A percentile compares a stretch with the other conserved stretches of the same genome.
phyloP scores from a whole-genome alignment of 768 basidiomycete genomes.

The Kwoniella sp. region DNA sequence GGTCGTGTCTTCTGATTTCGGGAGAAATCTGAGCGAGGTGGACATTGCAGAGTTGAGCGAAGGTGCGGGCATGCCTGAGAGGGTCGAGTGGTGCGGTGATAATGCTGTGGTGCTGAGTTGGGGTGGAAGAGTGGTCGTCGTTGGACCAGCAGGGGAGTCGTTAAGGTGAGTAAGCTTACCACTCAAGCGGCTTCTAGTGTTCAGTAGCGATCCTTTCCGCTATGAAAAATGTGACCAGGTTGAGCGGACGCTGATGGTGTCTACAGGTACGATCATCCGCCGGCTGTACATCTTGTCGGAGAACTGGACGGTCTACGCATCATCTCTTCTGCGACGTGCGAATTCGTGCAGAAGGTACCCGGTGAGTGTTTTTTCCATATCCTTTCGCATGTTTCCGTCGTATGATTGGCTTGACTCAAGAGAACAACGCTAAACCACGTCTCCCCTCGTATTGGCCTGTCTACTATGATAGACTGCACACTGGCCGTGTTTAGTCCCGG shows the following conservation, averaged over 20 bases:
- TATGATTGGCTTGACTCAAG: not conserved
- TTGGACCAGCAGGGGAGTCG: conserved; percentile 89
- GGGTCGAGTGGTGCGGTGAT: conserved; percentile 94
- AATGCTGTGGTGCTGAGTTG: conserved; percentile 89
- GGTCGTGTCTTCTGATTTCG: conserved; percentile 95
- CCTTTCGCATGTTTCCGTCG: not conserved
- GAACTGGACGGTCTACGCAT: conserved; percentile 91
- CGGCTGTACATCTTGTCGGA: conserved; percentile 74
- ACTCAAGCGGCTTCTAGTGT: too few species aligned
- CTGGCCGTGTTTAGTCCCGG: conserved; percentile 87
- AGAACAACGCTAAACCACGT: too few species aligned
- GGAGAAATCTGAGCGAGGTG: conserved; percentile 83
- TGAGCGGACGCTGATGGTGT: too few species aligned
- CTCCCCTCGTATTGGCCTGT: not conserved
- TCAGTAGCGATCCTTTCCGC: not conserved
- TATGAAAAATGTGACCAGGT: not conserved
- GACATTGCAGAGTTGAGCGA: conserved; percentile 56
- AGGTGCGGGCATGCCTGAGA: conserved; percentile 58
- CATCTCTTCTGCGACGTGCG: conserved; percentile 73
- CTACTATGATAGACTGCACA: conserved; percentile 64
- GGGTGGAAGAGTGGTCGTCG: conserved; percentile 73
- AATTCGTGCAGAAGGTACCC: conserved; percentile 92
- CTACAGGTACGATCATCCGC: conserved; percentile 75
- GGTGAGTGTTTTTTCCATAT: conserved; percentile 59
- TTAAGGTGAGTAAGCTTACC: conserved; percentile 69